Base-by-base conservation (phyloP, 345 rosid species). In the Odontarrhena argentea region DNA sequence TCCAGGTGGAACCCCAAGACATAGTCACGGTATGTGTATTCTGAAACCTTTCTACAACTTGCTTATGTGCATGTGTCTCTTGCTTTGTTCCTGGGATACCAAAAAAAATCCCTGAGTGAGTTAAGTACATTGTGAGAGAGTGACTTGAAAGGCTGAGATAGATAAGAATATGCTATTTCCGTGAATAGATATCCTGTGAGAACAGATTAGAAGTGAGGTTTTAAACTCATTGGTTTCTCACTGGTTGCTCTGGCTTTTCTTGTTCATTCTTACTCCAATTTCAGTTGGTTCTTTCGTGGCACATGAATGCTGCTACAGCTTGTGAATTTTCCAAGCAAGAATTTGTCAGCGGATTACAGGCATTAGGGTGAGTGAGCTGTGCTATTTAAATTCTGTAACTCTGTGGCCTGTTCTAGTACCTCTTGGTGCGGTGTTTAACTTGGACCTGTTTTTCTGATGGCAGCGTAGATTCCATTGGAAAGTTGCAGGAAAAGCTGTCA, bases 1-100 rank as follows among this genome's bases (percentile, higher is more conserved):
- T 18, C 28, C 86, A 93, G 97, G 98, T 93, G 76, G 98, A 93
- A 83, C 98, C 97, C 60, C 98, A 93, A 83, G 98, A 93, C 79
- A 90, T 93, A 35, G 98, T 93, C 62, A 93, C 80, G 90, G 97
- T 90, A 83, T 75, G 96, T 79, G 28, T 48, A 28, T 13, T n/a
- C 18, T 64, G 10, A 57, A 63, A 52, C 53, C 51, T 44, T 69
- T 46, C 14, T 53, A 60, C 30, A 7, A 66, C 67, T 43, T 59
- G 49, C 55, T 51, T 65, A 8, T 15, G 15, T 9, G 12, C 4
- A 37, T 48, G n/a, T 44, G 9, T 59, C 25, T 58, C 6, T 57
- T 24, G 44, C 2, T 28, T 54, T 45, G 11, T 3, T 44, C 62
- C 52, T 28, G 44, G 32, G 13, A 5, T 28, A 12, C 55, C 44